A percentile compares a stretch with the other conserved stretches of the same genome.
phyloP scores from a whole-genome alignment of 2,329 filamentous ascomycete species.

The Colletotrichum sp. region DNA sequence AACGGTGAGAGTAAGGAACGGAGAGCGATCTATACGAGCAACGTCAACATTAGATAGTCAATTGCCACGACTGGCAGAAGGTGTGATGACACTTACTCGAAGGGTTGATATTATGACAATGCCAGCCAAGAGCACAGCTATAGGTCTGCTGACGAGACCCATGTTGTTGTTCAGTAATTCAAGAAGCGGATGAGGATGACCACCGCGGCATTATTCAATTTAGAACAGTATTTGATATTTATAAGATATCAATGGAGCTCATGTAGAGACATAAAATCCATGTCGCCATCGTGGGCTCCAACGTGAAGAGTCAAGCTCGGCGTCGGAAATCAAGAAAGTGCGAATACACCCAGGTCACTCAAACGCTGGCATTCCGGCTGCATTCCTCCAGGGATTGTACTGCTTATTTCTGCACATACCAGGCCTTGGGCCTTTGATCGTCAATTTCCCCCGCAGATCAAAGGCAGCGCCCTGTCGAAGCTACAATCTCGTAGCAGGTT shows the following conservation, averaged over 20 bases:
- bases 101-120: not conserved
- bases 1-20: not conserved
- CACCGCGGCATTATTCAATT: not conserved
- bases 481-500: not conserved
- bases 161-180: not conserved
- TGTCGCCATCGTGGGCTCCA: not conserved
- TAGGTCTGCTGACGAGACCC: not conserved
- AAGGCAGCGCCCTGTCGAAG: not conserved
- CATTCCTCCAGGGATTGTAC: not conserved
- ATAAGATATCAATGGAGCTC: not conserved
- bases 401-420: not conserved
- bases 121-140: not conserved
- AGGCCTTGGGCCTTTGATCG: not conserved
- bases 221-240: not conserved
- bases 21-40: not conserved
- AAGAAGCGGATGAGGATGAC: not conserved
- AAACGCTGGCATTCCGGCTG: not conserved
- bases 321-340: not conserved
- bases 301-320: not conserved
- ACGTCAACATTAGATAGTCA: not conserved
- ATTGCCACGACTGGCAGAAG: not conserved
- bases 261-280: not conserved
- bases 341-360: not conserved
- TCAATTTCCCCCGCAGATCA: not conserved
- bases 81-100: not conserved